A percentile compares a stretch with the other conserved stretches of the same genome.
phyloP scores from a whole-genome alignment of 2,329 filamentous ascomycete genomes.

The Calonectria leucothoes region DNA sequence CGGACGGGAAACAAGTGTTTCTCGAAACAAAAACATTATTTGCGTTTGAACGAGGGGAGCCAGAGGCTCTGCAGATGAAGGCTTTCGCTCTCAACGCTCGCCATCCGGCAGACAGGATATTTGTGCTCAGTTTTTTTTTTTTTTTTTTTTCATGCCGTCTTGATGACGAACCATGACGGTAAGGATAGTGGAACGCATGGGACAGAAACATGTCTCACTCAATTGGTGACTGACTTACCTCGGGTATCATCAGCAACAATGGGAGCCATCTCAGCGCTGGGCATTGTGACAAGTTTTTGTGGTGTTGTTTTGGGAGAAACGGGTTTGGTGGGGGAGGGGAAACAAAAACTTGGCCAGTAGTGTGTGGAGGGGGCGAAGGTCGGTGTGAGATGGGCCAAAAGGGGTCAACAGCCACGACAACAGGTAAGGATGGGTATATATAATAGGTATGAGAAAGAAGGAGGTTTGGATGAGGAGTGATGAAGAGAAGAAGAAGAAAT shows the following conservation, averaged over 20 bases:
- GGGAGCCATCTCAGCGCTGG: constrained; percentile 54
- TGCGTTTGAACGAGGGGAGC: neutral
- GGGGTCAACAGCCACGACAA: neutral
- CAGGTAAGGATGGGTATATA: neutral
- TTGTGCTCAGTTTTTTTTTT: constrained; percentile 4
- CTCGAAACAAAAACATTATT: neutral
- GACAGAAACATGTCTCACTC: neutral
- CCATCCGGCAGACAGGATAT: neutral
- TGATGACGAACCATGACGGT: neutral
- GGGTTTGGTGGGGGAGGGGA: constrained; percentile 27
- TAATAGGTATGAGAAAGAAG: neutral
- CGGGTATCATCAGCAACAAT: constrained; percentile 59
- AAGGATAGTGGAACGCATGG: neutral
- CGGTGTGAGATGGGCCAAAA: constrained; percentile 5
- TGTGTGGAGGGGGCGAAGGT: constrained; percentile 17
- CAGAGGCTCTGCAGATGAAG: neutral
- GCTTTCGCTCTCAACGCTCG: neutral
- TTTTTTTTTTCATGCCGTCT: neutral
- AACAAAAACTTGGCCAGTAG: constrained; percentile 5
- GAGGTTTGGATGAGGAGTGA: neutral
- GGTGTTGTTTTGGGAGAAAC: constrained; percentile 24
- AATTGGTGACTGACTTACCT: constrained; percentile 50
- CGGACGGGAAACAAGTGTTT: neutral
- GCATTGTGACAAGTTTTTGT: constrained; percentile 41
- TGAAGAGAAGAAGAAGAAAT: neutral